Evolutionary conservation across 805 yeast genomes (phyloP), one percentile per base, ranked within the genome.

Genomic region (Isabelozyma rhagii): DNA sequence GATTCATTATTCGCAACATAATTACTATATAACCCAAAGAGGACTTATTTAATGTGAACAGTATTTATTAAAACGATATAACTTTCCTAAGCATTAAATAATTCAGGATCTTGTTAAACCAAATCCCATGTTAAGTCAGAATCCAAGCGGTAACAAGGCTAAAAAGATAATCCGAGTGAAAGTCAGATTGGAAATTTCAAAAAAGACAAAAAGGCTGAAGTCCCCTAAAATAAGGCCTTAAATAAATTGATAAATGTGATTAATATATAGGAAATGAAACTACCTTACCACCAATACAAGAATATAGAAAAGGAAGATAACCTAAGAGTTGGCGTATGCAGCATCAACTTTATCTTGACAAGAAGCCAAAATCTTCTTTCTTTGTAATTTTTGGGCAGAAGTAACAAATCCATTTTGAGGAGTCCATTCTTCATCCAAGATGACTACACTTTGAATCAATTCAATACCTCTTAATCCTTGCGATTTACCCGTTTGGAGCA

Each of bases 391-490:
- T 72, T 92, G 97, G 25, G 99, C 99, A 51, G 96, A 84, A 13
- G 98, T 91, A 50, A 93, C 96, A 57, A 75, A 89, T 0, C 97
- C 98, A 64, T 83, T 89, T 70, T 90, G 94, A 41, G 99, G 98
- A 40, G 98, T 94, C 98, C 99, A 94, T 75, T 94, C 99, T 47
- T 84, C 93, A 56, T 89, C 92, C 50, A 84, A 78, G 52, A 94
- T 68, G 11, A 87, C 90, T 53, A 87, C 78, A 57, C 92, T 96
- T 55, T 82, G 82, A 50, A 94, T 65, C 55, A 93, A 75, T 72
- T 94, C 98, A 57, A 90, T 92, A 51, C 97, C 96, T 45, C 70
- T 75, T 56, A 94, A 80, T 8, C 96, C 97, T 66, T 85, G 92
- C 15, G 80, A 58, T 69, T 81, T 85, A 59, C 91, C 99, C 8